Conservation (phyloP, 768 basidiomycete genomes). For the Mycena venus region DNA sequence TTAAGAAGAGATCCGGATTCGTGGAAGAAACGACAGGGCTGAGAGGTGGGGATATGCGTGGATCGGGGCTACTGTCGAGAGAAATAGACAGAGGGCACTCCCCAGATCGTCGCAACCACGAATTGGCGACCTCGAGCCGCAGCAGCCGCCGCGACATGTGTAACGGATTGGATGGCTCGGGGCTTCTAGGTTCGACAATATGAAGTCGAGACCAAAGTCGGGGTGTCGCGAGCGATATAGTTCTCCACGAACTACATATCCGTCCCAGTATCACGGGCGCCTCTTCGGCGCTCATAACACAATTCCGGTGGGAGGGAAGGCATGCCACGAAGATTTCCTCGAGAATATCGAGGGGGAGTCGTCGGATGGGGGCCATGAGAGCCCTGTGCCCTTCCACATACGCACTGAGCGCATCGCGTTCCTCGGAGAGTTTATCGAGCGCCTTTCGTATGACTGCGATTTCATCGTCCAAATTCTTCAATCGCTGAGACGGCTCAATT, state of each 20-base stretch:
- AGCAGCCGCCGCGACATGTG: too few relatives aligned
- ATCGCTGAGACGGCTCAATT: neutral
- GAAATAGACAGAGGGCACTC: constrained; percentile 9
- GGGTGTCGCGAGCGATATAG: neutral
- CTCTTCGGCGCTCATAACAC: constrained; percentile 2
- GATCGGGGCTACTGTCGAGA: neutral
- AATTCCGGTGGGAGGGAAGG: constrained; percentile 11
- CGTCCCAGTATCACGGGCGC: constrained; percentile 23
- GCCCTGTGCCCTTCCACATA: neutral
- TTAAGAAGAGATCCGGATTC: too few relatives aligned
- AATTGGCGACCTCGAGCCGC: neutral
- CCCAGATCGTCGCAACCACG: constrained; percentile 17
- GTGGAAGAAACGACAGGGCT: too few relatives aligned
- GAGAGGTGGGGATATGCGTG: too few relatives aligned
- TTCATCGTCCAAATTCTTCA: neutral
- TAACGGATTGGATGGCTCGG: too few relatives aligned
- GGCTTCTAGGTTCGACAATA: too few relatives aligned
- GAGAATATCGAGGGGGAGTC: constrained; percentile 1
- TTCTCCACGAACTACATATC: constrained; percentile 22
- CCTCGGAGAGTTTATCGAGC: neutral
- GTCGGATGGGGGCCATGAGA: neutral
- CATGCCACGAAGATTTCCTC: constrained; percentile 17
- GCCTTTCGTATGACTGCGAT: neutral
- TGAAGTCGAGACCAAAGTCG: constrained; percentile 19
- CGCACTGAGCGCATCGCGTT: neutral